phyloP scores from a whole-genome alignment of 2,329 filamentous ascomycete species.

The Peltaster fructicola region DNA sequence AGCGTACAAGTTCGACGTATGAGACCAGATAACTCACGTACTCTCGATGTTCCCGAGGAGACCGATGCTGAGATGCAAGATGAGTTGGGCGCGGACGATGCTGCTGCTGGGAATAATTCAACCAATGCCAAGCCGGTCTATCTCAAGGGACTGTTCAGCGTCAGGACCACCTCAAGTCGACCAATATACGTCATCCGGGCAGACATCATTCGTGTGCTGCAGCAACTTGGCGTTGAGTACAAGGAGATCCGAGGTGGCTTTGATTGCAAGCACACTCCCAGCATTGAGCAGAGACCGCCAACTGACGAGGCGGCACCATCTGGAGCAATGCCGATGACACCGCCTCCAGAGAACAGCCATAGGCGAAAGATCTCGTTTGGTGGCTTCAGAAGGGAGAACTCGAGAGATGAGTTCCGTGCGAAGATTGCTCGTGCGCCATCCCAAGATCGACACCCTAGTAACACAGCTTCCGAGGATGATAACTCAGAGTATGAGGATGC shows the following conservation, averaged over 20 bases:
- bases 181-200: slow-evolving; percentile 68
- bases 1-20: slow-evolving; percentile 78
- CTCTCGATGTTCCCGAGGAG: slow-evolving; percentile 75
- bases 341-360: slow-evolving; percentile 36
- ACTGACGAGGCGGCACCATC: slow-evolving; percentile 22
- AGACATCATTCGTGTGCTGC: slow-evolving; percentile 80
- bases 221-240: slow-evolving; percentile 77
- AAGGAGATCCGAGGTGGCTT: slow-evolving; percentile 89
- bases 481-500: too few species aligned
- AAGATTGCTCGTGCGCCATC: slow-evolving; percentile 18
- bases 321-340: slow-evolving; percentile 38
- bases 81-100: slow-evolving; percentile 32
- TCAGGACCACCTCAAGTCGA: slow-evolving; percentile 88
- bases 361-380: slow-evolving; percentile 72
- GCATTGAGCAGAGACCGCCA: slow-evolving; percentile 53
- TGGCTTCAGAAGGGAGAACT: slow-evolving; percentile 42
- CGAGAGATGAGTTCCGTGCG: slow-evolving; percentile 51
- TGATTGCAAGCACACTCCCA: slow-evolving; percentile 70
- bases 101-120: slow-evolving; percentile 36
- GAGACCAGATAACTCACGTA: slow-evolving; percentile 34
- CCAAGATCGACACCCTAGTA: too few species aligned
- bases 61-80: slow-evolving; percentile 55
- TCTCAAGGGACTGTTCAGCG: slow-evolving; percentile 90
- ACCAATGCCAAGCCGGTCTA: slow-evolving; percentile 87
- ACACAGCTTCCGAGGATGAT: too few species aligned